Conservation (phyloP, 768 basidiomycete species). For the Lentinula aciculospora region DNA sequence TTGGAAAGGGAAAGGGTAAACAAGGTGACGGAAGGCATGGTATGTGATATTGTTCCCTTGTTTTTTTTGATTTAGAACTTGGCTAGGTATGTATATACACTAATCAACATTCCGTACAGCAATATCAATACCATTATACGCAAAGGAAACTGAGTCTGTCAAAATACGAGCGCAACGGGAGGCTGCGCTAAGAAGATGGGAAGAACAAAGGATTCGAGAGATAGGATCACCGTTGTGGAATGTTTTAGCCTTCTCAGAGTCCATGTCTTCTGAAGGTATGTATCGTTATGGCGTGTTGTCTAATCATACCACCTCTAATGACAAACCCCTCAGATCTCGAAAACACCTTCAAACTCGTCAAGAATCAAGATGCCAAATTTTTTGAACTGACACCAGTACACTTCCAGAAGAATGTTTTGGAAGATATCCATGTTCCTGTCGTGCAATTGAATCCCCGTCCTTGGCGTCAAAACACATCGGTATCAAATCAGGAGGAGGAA, state of each 20-base stretch:
- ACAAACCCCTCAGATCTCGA: conserved; percentile 1
- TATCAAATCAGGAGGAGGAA: conserved; percentile 21
- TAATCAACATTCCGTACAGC: conserved; percentile 26
- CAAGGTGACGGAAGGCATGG: conserved; percentile 41
- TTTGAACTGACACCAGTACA: conserved; percentile 16
- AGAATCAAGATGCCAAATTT: conserved; percentile 6
- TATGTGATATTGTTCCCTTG: conserved; percentile 21
- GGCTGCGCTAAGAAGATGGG: conserved; percentile 44
- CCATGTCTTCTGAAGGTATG: neutral
- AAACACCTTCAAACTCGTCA: neutral
- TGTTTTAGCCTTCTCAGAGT: conserved; percentile 30
- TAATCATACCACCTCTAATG: neutral
- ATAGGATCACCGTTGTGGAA: conserved; percentile 31
- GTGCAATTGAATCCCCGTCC: conserved; percentile 24
- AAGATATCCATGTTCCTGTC: conserved; percentile 37
- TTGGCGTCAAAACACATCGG: neutral
- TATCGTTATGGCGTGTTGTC: neutral
- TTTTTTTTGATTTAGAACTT: neutral
- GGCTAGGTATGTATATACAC: neutral
- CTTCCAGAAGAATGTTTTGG: conserved; percentile 16
- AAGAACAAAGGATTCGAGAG: conserved; percentile 29
- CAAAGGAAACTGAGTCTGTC: conserved; percentile 27
- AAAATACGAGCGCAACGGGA: conserved; percentile 31
- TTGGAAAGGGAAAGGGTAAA: conserved; percentile 26
- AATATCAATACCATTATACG: conserved; percentile 39